Base-by-base conservation (phyloP, 116 monocot genomes). In the Posidonia oceanica region DNA sequence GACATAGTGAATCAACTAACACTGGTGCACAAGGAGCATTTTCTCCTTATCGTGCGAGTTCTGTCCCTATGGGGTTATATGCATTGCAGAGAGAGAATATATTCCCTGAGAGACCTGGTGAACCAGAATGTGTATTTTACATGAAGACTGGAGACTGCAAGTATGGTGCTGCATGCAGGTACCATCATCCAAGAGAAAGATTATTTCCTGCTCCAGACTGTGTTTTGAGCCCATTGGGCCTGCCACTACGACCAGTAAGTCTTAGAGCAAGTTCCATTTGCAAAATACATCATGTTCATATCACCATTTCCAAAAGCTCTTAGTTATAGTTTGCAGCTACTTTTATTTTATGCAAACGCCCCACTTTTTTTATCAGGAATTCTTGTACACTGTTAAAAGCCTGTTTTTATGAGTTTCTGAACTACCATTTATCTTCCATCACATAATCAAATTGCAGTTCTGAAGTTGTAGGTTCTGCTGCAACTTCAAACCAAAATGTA, bases 211-310 rank as follows among this genome's bases (percentile, higher is more conserved):
- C 73, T 75, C 85, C 91, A 58, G 75, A 88, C 70, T 91, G 96
- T 73, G 68, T 72, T 10, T 76, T 96, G 77, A 96, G 80, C 66
- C 80, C 91, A 16, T 18, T 91, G 36, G 91, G 91, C 37, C 86
- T 96, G 54, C 96, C 96, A 5, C 63, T 96, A n/a, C 96, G 96
- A 41, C 85, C 96, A 13, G 96, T 96, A 85, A 89, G 96, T 81
- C 36, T 36, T 16, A 64, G 22, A 36, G 58, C 17, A 58, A 58
- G 17, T 62, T 62, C 62, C 10, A 62, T 62, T 29, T 62, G 13
- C 48, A 48, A 7, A 48, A 48, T 48, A 48, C 48, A 10, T 48
- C 7, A 48, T 48, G 48, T 5, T 29, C 29, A 29, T 29, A 29
- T 48, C 48, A 48, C 48, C 8, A 48, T 48, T 48, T 48, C 48